Evolutionary conservation across 805 yeast genomes (phyloP), one percentile per base, ranked within the genome.

Genomic region (Starmerella ratchasimensis): DNA sequence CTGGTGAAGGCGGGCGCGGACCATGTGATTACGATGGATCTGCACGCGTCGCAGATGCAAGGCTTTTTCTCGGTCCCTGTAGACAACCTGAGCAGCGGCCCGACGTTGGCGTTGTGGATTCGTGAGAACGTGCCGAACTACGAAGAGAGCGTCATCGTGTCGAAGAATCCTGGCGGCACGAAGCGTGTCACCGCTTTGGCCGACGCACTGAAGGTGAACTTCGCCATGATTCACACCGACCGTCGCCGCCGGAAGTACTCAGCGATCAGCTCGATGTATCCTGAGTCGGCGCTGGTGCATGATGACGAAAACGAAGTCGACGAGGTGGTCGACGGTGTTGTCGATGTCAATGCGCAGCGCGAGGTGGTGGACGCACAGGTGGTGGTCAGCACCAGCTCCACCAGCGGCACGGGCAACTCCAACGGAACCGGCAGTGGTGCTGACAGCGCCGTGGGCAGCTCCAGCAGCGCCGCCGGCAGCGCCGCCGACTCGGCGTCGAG

Each of bases 141-240:
- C 67, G 67, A 73, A 50, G 76, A 77, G 43, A 88, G 94, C 2
- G 98, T 93, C 19, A 93, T 90, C 38, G 98, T 90, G 10, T 84
- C 96, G n/a, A 90, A 90, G 58, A 90, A 90, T 61, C 97, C 99
- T 16, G 99, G 98, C 46, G 98, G 98, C 39, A 86, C 99, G 16
- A 90, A 90, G 59, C 72, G 98, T 49, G 99, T 90, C 37, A 90
- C 99, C 15, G 86, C 96, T 1, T 67, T 90, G 51, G 98, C 98
- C n/a, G 98, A 93, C 62, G 75, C 93, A 27, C 68, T 90, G 51
- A 88, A 88, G 62, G 81, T 90, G 49, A 84, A 90, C 59, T 90
- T 90, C 56, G 99, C 98, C 42, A 88, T 90, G 97, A 88, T 93
- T 49, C 97, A 90, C 58, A 90, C 98, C 16, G 99, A 90, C 62